Evolutionary conservation across 2,329 filamentous ascomycete species (phyloP), one percentile per base, ranked within the genome.

Genomic region (Geosmithia morbida): DNA sequence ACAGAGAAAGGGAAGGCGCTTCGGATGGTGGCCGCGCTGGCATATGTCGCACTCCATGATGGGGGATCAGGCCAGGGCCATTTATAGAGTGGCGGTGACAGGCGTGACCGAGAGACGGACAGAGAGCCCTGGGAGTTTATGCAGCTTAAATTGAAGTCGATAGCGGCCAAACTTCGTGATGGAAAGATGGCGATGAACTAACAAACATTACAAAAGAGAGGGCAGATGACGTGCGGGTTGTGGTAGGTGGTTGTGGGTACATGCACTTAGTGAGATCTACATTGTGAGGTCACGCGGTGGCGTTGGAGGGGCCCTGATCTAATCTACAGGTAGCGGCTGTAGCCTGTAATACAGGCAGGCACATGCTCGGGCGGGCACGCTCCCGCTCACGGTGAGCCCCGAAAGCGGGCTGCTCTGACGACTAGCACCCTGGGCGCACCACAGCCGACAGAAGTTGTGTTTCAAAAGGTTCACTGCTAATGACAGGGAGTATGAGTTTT

Each of bases 21-120:
- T 66, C n/a, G 70, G 55, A 52, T 74, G 70, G 62, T 76, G 68
- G 57, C 66, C 61, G 57, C 75, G 69, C 61, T 69, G 66, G 61
- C 83, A 87, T 61, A 85, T 75, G 60, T 79, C 73, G 67, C 83
- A 87, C 58, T 76, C 77, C 80, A 86, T 85, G 50, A 16, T 22
- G 41, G 7, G 4, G 10, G 13, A 6, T 7, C 7, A 18, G 18
- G 18, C 13, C 19, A 22, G 2, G 14, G 41, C 41, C 41, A 42
- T 42, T 18, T 22, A 22, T 20, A 26, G n/a, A 41, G 16, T 18
- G 40, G n/a, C 40, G 40, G 33, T 37, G 33, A 37, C 11, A 37
- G 10, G 33, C 33, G 33, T 13, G 10, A 16, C 14, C 13, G 3
- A 5, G 33, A 26, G 22, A 26, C 22, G 22, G 8, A 26, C 22